These are phyloP conservation scores for Vitis riparia DNA, from an alignment of 164 flowering plant species.

Conservation along the genomic window DNA sequence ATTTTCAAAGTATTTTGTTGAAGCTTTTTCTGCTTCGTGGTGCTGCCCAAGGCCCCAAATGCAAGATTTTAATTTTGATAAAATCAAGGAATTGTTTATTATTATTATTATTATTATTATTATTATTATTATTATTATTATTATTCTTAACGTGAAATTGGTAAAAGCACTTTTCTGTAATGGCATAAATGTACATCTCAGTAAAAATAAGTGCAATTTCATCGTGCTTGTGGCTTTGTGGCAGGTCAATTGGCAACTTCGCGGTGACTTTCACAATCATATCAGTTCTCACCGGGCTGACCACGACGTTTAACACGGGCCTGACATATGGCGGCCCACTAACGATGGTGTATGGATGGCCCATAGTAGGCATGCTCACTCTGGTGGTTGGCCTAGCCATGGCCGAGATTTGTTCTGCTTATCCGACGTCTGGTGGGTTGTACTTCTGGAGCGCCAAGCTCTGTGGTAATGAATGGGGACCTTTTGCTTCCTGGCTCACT, in stretches of 20 bases:
- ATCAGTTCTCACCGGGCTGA: conserved; percentile 85
- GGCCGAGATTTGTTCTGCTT: conserved; percentile 95
- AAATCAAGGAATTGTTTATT: background rate
- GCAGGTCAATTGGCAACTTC: conserved; percentile 53
- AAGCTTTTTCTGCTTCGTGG: too few species aligned
- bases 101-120: too few species aligned
- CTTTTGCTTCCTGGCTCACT: conserved; percentile 62
- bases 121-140: too few species aligned
- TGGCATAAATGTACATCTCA: background rate
- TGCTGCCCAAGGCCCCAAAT: too few species aligned
- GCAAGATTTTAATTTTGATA: too few species aligned
- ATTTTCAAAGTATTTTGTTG: too few species aligned
- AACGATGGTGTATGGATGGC: conserved; percentile 72
- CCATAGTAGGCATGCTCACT: conserved; percentile 60
- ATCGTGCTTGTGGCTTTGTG: background rate
- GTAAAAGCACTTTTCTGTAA: background rate
- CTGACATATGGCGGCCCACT: conserved; percentile 76
- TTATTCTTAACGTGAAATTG: too few species aligned
- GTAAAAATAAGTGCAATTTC: background rate
- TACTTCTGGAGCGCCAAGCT: conserved; percentile 94
- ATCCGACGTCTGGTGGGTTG: conserved; percentile 90
- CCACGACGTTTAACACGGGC: conserved; percentile 70
- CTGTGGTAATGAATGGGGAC: conserved; percentile 43
- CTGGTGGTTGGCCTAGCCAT: conserved; percentile 70
- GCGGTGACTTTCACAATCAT: conserved; percentile 67